phyloP scores from a whole-genome alignment of 1,284 basidiomycete species.

The Ustilago cynodontis region DNA sequence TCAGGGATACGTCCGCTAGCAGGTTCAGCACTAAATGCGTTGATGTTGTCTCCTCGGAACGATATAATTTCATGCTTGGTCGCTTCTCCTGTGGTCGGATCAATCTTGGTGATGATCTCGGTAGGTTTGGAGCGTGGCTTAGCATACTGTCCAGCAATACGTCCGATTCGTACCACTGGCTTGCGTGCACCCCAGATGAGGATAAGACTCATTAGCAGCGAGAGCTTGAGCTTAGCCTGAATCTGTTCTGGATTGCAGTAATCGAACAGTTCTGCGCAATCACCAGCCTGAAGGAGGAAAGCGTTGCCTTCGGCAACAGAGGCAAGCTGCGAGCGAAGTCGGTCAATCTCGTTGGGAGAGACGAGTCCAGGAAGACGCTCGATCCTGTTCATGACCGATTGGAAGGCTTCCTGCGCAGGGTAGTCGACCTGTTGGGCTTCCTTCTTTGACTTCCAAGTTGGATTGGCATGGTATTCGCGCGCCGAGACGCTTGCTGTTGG shows the following conservation, averaged over 20 bases:
- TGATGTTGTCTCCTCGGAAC: conserved; percentile 96
- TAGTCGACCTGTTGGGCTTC: conserved; percentile 67
- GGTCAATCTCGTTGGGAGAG: conserved; percentile 62
- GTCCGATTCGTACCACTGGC: conserved; percentile 63
- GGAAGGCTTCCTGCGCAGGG: conserved; percentile 47
- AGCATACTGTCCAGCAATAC: conserved; percentile 80
- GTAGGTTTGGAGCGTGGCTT: conserved; percentile 90
- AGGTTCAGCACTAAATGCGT: conserved; percentile 77
- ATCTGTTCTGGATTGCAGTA: conserved; percentile 85
- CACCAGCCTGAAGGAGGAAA: conserved; percentile 94
- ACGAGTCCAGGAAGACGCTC: conserved; percentile 66
- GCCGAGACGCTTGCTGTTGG: conserved; percentile 17
- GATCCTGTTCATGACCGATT: conserved; percentile 54
- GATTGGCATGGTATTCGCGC: conserved; percentile 44
- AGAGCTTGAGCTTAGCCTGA: conserved; percentile 90
- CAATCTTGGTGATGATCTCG: conserved; percentile 74
- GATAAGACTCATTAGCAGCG: conserved; percentile 93
- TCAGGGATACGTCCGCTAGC: conserved; percentile 82
- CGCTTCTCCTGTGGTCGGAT: conserved; percentile 41
- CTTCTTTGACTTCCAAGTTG: conserved; percentile 61
- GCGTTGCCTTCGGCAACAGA: conserved; percentile 72
- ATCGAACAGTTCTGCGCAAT: conserved; percentile 81
- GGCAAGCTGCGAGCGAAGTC: conserved; percentile 60
- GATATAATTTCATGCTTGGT: conserved; percentile 73
- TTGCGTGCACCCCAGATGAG: conserved; percentile 88